phyloP scores from a whole-genome alignment of 805 yeast genomes.

The Priceomyces castillae region DNA sequence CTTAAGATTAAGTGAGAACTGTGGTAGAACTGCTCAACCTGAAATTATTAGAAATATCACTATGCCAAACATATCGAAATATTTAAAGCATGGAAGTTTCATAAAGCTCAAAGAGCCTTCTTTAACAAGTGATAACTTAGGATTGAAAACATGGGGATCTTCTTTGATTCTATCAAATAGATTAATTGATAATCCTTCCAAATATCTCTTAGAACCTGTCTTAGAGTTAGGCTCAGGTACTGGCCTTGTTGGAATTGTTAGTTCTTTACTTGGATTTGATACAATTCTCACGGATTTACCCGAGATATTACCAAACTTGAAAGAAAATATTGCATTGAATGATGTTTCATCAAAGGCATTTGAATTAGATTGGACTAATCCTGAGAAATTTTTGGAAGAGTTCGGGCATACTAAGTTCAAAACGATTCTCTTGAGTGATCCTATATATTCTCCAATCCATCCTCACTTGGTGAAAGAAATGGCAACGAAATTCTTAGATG shows the following conservation, averaged over 20 bases:
- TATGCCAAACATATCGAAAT: slow-evolving; percentile 34
- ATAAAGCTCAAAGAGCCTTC: slow-evolving; percentile 72
- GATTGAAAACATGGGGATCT: slow-evolving; percentile 96
- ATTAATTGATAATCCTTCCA: slow-evolving; percentile 28
- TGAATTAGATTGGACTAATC: slow-evolving; percentile 78
- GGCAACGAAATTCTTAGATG: slow-evolving; percentile 45
- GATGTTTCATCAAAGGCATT: slow-evolving; percentile 31
- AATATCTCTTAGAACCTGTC: slow-evolving; percentile 27
- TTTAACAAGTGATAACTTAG: slow-evolving; percentile 80
- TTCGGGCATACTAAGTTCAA: slow-evolving; percentile 40
- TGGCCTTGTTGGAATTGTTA: slow-evolving; percentile 79
- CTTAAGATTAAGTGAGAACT: slow-evolving; percentile 67
- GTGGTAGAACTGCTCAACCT: slow-evolving; percentile 85
- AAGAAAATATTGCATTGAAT: slow-evolving; percentile 58
- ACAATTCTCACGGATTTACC: slow-evolving; percentile 71
- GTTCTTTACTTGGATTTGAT: slow-evolving; percentile 50
- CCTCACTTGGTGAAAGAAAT: slow-evolving; percentile 70
- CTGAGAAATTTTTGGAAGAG: slow-evolving; percentile 34
- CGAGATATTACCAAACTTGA: slow-evolving; percentile 69
- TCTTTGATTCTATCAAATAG: slow-evolving; percentile 65
- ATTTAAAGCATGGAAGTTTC: slow-evolving; percentile 15
- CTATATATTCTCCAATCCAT: slow-evolving; percentile 80
- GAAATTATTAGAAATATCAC: slow-evolving; percentile 59
- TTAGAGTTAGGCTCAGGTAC: slow-evolving; percentile 95
- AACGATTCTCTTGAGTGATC: slow-evolving; percentile 78